Percentiles rank a stretch among this genome's conserved stretches.
These are phyloP conservation scores for Orbilia blumenaviensis DNA, from an alignment of 2,329 filamentous ascomycete genomes.

Conservation along the genomic window DNA sequence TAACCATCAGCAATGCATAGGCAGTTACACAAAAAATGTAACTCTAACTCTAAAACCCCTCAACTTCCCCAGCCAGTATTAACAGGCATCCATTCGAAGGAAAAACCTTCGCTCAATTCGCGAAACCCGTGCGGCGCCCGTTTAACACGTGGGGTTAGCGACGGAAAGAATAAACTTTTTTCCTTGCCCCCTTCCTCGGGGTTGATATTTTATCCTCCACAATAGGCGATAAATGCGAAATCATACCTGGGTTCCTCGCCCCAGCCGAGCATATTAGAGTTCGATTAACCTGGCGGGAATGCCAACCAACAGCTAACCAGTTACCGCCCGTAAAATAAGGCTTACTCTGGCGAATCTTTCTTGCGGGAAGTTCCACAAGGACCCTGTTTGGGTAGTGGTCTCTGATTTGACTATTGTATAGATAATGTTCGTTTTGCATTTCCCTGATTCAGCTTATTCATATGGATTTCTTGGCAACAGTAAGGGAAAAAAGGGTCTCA, in stretches of 20 bases:
- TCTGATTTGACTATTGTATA: not conserved
- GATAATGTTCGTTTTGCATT: too few relatives aligned
- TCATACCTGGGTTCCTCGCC: not conserved
- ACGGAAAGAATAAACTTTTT: constrained; percentile 18
- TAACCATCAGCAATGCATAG: not conserved
- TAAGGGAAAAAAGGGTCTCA: constrained; percentile 2
- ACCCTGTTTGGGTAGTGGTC: not conserved
- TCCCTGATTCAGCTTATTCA: constrained; percentile 15
- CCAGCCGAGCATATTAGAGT: constrained; percentile 29
- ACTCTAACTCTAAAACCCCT: not conserved
- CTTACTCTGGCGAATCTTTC: too few relatives aligned
- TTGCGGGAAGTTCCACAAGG: not conserved
- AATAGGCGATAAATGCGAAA: constrained; percentile 22
- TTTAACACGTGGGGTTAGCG: constrained; percentile 13
- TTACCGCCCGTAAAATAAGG: too few relatives aligned
- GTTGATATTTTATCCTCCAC: not conserved
- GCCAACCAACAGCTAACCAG: not conserved
- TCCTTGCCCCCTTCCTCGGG: not conserved
- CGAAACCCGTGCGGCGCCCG: constrained; percentile 9
- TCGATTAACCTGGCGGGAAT: not conserved
- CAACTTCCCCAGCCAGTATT: not conserved
- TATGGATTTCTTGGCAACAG: not conserved
- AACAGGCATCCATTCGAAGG: constrained; percentile 6
- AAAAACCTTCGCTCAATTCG: not conserved
- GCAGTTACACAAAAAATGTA: constrained; percentile 13